These are phyloP conservation scores for Monosporascus ibericus DNA, from an alignment of 2,329 filamentous ascomycete genomes.

Conservation along the genomic window DNA sequence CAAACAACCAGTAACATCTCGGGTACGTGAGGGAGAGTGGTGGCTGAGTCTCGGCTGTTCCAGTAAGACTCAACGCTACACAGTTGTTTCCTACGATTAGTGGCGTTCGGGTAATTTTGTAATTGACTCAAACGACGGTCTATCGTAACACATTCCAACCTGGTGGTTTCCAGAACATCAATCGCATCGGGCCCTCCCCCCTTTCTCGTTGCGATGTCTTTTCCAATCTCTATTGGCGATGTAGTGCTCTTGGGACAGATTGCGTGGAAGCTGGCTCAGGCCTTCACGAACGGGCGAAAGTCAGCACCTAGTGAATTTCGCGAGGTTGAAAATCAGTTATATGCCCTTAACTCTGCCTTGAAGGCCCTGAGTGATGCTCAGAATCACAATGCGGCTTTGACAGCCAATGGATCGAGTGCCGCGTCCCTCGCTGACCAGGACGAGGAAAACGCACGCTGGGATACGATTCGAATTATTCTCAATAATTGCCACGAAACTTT, in stretches of 20 bases:
- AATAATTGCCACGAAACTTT: constrained; percentile 12
- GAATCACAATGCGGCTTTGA: background rate
- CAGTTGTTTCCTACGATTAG: no score
- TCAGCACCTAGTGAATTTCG: constrained; percentile 24
- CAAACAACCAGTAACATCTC: no score
- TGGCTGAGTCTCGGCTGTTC: no score
- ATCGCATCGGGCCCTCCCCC: no score
- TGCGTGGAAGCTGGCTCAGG: constrained; percentile 19
- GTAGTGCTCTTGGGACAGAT: constrained; percentile 22
- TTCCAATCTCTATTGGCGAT: constrained; percentile 24
- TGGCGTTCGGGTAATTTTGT: no score
- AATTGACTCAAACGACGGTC: no score
- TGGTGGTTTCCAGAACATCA: no score
- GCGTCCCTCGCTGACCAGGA: no score
- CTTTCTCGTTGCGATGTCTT: constrained; percentile 10
- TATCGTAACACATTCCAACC: no score
- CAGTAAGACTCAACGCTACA: no score
- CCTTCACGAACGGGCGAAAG: constrained; percentile 23
- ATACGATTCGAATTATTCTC: constrained; percentile 9
- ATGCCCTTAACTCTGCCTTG: constrained; percentile 22
- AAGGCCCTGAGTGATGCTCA: constrained; percentile 9
- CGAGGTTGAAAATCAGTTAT: constrained; percentile 25
- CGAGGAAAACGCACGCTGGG: background rate
- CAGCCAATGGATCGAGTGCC: no score
- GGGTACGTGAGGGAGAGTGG: no score